Conservation (phyloP, 306 rosid genomes). For the Cucurbita ficifolia region DNA sequence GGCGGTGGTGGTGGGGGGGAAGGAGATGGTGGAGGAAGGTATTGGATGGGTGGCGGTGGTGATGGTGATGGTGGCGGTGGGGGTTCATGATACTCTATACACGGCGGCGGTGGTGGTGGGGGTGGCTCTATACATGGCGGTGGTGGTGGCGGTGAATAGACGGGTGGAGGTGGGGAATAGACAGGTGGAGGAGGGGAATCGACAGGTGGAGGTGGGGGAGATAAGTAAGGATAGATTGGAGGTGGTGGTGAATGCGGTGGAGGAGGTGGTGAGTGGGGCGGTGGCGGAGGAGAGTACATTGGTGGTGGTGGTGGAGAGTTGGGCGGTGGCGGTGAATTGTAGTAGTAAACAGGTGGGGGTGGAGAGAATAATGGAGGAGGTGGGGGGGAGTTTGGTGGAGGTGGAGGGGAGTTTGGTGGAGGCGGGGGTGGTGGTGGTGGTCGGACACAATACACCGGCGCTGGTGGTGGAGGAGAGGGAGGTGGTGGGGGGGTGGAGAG, state of each 20-base stretch:
- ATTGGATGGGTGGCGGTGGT: conserved; percentile 25
- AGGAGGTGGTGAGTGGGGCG: conserved; percentile 40
- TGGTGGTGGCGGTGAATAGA: conserved; percentile 23
- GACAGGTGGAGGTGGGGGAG: conserved; percentile 31
- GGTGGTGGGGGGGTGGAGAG: conserved; percentile 26
- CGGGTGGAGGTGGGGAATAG: conserved; percentile 19
- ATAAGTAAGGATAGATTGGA: conserved; percentile 12
- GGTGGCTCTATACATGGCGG: conserved; percentile 24
- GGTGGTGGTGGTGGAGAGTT: conserved; percentile 58
- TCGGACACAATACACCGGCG: conserved; percentile 29
- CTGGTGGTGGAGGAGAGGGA: conserved; percentile 33
- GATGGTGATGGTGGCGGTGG: conserved; percentile 35
- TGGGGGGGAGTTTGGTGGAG: conserved; percentile 58
- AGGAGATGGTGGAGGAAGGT: conserved; percentile 10
- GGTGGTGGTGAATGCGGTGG: conserved; percentile 27
- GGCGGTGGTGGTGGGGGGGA: conserved; percentile 16
- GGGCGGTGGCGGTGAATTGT: conserved; percentile 47
- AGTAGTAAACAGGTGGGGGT: conserved; percentile 33
- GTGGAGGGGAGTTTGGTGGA: conserved; percentile 60
- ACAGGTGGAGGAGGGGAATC: conserved; percentile 24
- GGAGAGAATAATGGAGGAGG: conserved; percentile 23
- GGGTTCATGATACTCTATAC: conserved; percentile 15
- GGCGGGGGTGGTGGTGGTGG: conserved; percentile 73
- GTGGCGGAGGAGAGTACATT: conserved; percentile 6
- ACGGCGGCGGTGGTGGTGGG: conserved; percentile 38